A percentile compares a stretch with the other conserved stretches of the same genome.
These are phyloP conservation scores for Aspergillus sojae DNA, from an alignment of 2,329 filamentous ascomycete genomes.

Conservation along the genomic window DNA sequence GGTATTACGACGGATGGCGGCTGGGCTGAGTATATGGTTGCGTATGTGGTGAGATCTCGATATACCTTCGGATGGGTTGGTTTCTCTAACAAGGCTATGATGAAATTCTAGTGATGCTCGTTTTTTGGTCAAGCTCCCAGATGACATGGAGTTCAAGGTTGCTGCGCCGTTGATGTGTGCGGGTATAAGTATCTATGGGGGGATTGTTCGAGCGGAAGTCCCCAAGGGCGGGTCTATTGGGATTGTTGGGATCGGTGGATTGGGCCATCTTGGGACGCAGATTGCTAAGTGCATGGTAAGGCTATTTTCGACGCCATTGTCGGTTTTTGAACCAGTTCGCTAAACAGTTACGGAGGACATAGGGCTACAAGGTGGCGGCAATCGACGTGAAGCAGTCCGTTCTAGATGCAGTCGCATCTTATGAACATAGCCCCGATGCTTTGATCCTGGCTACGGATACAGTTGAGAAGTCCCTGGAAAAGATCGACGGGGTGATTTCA, in stretches of 20 bases:
- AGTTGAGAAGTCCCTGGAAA: slow-evolving; percentile 52
- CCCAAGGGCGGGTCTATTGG: slow-evolving; percentile 37
- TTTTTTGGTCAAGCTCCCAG: slow-evolving; percentile 51
- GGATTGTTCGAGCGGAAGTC: slow-evolving; percentile 47
- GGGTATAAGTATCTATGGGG: slow-evolving; percentile 55
- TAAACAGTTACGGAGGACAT: slow-evolving; percentile 24
- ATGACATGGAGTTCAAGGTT: slow-evolving; percentile 51
- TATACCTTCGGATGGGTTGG: neutral
- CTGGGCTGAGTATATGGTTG: slow-evolving; percentile 60
- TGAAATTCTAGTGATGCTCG: slow-evolving; percentile 45
- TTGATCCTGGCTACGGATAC: slow-evolving; percentile 49
- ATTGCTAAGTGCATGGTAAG: slow-evolving; percentile 47
- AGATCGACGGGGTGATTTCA: slow-evolving; percentile 39
- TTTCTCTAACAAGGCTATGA: neutral
- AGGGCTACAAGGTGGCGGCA: slow-evolving; percentile 56
- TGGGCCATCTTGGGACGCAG: slow-evolving; percentile 56
- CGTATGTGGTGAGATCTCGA: slow-evolving; percentile 19
- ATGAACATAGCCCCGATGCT: slow-evolving; percentile 56
- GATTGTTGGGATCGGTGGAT: slow-evolving; percentile 52
- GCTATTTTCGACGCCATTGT: neutral
- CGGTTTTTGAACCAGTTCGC: neutral
- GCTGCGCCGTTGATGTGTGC: slow-evolving; percentile 63
- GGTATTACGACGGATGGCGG: slow-evolving; percentile 53
- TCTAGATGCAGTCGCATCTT: slow-evolving; percentile 50
- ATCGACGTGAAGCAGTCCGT: slow-evolving; percentile 59